phyloP scores from a whole-genome alignment of 148 eudicot genomes.

The Rhododendron griersonianum region DNA sequence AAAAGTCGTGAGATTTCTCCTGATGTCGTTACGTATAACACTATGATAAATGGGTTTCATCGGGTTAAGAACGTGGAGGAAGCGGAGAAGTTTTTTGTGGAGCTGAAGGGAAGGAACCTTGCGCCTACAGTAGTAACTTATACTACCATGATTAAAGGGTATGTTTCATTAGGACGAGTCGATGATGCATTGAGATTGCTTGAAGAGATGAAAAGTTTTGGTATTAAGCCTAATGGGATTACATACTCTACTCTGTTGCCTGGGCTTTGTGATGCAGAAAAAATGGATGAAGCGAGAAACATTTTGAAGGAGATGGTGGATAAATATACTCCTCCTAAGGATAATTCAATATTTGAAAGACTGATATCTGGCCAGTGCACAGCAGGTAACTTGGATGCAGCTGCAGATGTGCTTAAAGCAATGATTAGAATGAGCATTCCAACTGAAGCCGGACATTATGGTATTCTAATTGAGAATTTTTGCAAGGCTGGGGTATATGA shows the following conservation, averaged over 20 bases:
- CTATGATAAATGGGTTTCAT: slow-evolving; percentile 70
- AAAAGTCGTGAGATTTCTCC: slow-evolving; percentile 60
- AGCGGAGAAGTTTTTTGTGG: slow-evolving; percentile 75
- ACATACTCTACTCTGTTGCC: slow-evolving; percentile 81
- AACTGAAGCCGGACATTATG: slow-evolving; percentile 88
- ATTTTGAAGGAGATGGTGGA: slow-evolving; percentile 78
- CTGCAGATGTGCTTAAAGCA: slow-evolving; percentile 70
- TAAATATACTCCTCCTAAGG: slow-evolving; percentile 51
- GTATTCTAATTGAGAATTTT: slow-evolving; percentile 65
- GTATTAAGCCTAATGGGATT: slow-evolving; percentile 60
- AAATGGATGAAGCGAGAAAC: slow-evolving; percentile 57
- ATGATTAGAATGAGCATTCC: slow-evolving; percentile 72
- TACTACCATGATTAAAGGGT: slow-evolving; percentile 88
- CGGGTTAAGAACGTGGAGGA: slow-evolving; percentile 69
- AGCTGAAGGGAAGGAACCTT: slow-evolving; percentile 84
- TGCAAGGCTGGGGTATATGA: slow-evolving; percentile 69
- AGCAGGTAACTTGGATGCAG: slow-evolving; percentile 74
- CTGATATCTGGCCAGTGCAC: slow-evolving; percentile 67
- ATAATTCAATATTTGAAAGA: slow-evolving; percentile 57
- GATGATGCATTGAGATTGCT: slow-evolving; percentile 79
- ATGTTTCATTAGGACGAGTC: slow-evolving; percentile 55
- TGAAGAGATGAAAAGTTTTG: slow-evolving; percentile 73
- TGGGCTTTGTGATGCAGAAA: slow-evolving; percentile 83
- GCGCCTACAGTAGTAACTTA: slow-evolving; percentile 75
- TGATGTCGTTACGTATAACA: slow-evolving; percentile 82